phyloP scores from a whole-genome alignment of 2,329 filamentous ascomycete species.

The Ophiostoma novo-ulmi region DNA sequence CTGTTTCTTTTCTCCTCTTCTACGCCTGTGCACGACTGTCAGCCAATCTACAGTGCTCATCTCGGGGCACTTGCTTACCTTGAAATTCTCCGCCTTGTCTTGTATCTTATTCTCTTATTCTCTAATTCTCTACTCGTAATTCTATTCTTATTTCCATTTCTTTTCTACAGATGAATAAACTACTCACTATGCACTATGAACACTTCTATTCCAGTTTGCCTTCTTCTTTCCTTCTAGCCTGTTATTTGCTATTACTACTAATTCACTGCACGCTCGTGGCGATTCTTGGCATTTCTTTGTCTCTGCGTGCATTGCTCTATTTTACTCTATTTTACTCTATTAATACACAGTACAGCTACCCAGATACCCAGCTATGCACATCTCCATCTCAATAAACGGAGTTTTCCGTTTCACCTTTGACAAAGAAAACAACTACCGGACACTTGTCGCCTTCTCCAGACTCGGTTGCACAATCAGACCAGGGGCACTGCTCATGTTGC shows the following conservation, averaged over 20 bases:
- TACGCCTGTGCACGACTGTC: conserved; percentile 1
- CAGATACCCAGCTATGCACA: too few relatives aligned
- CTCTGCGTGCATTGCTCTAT: neutral
- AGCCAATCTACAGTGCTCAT: conserved; percentile 8
- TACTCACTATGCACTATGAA: neutral
- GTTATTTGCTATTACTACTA: neutral
- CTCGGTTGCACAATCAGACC: neutral
- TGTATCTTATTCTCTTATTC: neutral
- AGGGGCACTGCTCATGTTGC: conserved; percentile 6
- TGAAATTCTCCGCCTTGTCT: conserved; percentile 2
- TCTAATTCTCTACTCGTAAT: neutral
- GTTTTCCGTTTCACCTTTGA: too few relatives aligned
- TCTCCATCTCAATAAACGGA: too few relatives aligned
- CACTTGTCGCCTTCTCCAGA: too few relatives aligned
- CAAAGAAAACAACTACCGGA: too few relatives aligned
- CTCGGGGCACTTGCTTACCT: conserved; percentile 4
- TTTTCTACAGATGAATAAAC: neutral
- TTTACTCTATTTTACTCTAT: too few relatives aligned
- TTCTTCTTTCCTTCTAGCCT: conserved; percentile 16
- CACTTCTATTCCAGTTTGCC: neutral
- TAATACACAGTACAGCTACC: too few relatives aligned
- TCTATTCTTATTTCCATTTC: neutral
- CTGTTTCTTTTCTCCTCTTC: conserved; percentile 3
- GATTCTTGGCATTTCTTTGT: neutral
- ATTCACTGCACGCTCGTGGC: neutral